phyloP scores from a whole-genome alignment of 805 yeast genomes.

The Lachancea cidri region DNA sequence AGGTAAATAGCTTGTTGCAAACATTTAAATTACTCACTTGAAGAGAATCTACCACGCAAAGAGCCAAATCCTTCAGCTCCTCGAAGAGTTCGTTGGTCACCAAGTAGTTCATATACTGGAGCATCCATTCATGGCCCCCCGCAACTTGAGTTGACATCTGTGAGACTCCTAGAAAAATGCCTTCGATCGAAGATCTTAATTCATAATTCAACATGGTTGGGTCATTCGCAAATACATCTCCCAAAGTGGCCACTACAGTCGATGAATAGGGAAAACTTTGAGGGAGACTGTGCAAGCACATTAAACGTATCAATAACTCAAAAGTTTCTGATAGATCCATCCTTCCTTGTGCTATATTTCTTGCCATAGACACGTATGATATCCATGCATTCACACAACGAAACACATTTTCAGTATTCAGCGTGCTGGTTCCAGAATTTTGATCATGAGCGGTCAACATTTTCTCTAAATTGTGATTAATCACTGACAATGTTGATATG shows the following conservation, averaged over 20 bases:
- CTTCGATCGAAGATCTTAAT: constrained; percentile 27
- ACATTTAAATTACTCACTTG: constrained; percentile 30
- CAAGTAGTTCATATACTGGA: constrained; percentile 31
- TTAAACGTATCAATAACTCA: constrained; percentile 23
- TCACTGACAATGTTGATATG: constrained; percentile 29
- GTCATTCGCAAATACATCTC: constrained; percentile 26
- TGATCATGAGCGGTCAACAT: constrained; percentile 1
- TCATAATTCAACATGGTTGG: constrained; percentile 29
- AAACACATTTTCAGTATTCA: constrained; percentile 16
- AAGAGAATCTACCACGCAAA: constrained; percentile 30
- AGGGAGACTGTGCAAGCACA: constrained; percentile 26
- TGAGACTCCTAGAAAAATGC: constrained; percentile 29
- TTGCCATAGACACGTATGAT: constrained; percentile 27
- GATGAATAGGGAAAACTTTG: constrained; percentile 25
- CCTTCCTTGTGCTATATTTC: constrained; percentile 23
- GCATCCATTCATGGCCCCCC: constrained; percentile 29
- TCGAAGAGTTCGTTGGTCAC: constrained; percentile 28
- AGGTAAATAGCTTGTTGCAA: constrained; percentile 31
- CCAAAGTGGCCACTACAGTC: constrained; percentile 24
- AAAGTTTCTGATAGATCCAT: constrained; percentile 31
- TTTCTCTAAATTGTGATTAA: constrained; percentile 22
- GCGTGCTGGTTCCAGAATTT: constrained; percentile 1
- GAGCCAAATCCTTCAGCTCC: constrained; percentile 30
- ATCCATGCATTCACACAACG: constrained; percentile 30
- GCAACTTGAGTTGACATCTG: constrained; percentile 15